phyloP scores from a whole-genome alignment of 225 moss, liverwort and hornwort species.

The Climacium dendroides region DNA sequence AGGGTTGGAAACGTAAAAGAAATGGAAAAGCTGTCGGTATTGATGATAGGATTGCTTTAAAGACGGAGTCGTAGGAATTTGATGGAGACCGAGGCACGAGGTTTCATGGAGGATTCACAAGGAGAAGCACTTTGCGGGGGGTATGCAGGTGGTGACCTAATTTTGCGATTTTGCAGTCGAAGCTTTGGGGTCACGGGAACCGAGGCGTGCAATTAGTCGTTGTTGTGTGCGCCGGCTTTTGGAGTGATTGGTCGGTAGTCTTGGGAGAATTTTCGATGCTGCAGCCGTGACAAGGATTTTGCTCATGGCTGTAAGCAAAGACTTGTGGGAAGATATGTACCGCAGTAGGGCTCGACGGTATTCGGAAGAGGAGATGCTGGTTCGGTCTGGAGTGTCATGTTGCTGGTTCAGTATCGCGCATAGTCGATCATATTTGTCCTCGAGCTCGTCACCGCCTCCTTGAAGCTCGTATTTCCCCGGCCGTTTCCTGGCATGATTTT shows the following conservation, averaged over 20 bases:
- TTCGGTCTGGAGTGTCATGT: background rate
- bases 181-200: background rate
- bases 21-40: background rate
- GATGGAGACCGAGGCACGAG: background rate
- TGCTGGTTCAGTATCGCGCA: conserved; percentile 1
- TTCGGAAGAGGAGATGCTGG: conserved; percentile 5
- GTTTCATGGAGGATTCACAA: background rate
- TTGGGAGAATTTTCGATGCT: background rate
- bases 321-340: conserved; percentile 2
- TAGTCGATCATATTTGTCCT: conserved; percentile 13
- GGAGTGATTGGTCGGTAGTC: background rate
- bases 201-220: background rate
- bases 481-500: background rate
- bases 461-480: background rate
- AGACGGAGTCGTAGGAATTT: background rate
- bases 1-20: background rate
- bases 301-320: conserved; percentile 13
- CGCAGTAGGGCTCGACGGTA: background rate
- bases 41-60: background rate
- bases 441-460: conserved; percentile 15
- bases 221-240: background rate
- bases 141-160: background rate
- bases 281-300: background rate
- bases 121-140: background rate
- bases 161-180: background rate